Percentiles rank a stretch among this genome's conserved stretches.
phyloP scores from a whole-genome alignment of 495 filamentous ascomycete species.

The Daldinia childiae region DNA sequence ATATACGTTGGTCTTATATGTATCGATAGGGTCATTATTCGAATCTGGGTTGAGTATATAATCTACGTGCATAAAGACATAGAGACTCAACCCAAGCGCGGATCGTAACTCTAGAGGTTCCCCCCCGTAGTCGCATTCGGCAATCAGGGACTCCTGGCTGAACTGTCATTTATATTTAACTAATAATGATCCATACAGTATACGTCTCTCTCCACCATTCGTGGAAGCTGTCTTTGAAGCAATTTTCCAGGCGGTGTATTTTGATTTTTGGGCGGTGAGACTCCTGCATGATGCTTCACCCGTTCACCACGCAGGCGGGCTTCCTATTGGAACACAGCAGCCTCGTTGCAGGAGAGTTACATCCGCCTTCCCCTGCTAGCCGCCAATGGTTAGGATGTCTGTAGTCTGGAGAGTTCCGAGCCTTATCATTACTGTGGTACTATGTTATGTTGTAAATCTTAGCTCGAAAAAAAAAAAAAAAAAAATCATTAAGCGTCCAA shows the following conservation, averaged over 20 bases:
- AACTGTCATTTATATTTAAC: slow-evolving; percentile 16
- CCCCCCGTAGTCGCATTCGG: slow-evolving; percentile 4
- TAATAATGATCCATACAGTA: neutral
- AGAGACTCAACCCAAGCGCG: neutral
- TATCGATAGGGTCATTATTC: neutral
- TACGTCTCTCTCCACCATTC: slow-evolving; percentile 12
- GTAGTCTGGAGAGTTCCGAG: slow-evolving; percentile 7
- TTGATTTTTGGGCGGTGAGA: slow-evolving; percentile 41
- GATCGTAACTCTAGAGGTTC: neutral
- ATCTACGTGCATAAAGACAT: neutral
- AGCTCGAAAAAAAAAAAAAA: neutral
- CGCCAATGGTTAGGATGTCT: slow-evolving; percentile 20
- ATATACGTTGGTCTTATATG: neutral
- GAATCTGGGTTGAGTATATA: neutral
- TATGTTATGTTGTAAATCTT: neutral
- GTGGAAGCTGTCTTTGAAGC: slow-evolving; percentile 9
- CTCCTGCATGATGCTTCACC: slow-evolving; percentile 41
- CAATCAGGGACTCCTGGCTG: slow-evolving; percentile 8
- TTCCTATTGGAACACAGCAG: slow-evolving; percentile 42
- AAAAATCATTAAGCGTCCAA: neutral
- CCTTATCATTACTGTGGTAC: slow-evolving; percentile 23
- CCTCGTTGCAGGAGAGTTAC: slow-evolving; percentile 40
- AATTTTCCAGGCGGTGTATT: slow-evolving; percentile 34
- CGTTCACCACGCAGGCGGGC: slow-evolving; percentile 39
- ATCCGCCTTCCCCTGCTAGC: slow-evolving; percentile 33